These are phyloP conservation scores for Penicillium crystallinum DNA, from an alignment of 495 filamentous ascomycete genomes.

Conservation along the genomic window DNA sequence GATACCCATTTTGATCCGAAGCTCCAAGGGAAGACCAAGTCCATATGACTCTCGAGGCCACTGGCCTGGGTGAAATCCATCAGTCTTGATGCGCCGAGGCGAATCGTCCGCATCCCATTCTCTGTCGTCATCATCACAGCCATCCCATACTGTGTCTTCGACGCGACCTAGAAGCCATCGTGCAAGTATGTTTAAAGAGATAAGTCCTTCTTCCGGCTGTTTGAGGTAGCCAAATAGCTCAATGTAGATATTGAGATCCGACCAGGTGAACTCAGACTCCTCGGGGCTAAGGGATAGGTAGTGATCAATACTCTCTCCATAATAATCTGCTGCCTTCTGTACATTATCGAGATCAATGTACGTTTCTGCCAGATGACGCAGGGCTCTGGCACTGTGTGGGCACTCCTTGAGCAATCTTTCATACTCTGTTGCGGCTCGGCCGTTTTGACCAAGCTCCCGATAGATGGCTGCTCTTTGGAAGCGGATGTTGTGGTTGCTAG, in stretches of 20 bases:
- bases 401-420: slow-evolving; percentile 52
- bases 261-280: slow-evolving; percentile 65
- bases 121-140: slow-evolving; percentile 70
- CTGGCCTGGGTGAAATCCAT: slow-evolving; percentile 49
- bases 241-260: slow-evolving; percentile 75
- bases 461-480: slow-evolving; percentile 56
- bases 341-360: slow-evolving; percentile 56
- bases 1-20: slow-evolving; percentile 80
- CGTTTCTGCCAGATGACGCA: slow-evolving; percentile 60
- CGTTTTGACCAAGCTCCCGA: slow-evolving; percentile 51
- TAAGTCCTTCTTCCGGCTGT: slow-evolving; percentile 58
- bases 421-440: slow-evolving; percentile 58
- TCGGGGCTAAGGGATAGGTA: slow-evolving; percentile 45
- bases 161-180: slow-evolving; percentile 78
- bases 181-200: slow-evolving; percentile 60
- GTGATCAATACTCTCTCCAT: slow-evolving; percentile 54
- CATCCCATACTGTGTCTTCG: slow-evolving; percentile 74
- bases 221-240: slow-evolving; percentile 66
- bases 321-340: slow-evolving; percentile 53
- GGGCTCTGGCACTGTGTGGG: slow-evolving; percentile 55
- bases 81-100: slow-evolving; percentile 55
- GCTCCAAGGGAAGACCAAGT: slow-evolving; percentile 68
- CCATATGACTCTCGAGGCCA: slow-evolving; percentile 64
- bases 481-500: slow-evolving; percentile 52
- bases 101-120: slow-evolving; percentile 82